Percentiles rank a stretch among this genome's conserved stretches.
phyloP scores from a whole-genome alignment of 352 stramenopile species.

The Globisporangium viniferum region DNA sequence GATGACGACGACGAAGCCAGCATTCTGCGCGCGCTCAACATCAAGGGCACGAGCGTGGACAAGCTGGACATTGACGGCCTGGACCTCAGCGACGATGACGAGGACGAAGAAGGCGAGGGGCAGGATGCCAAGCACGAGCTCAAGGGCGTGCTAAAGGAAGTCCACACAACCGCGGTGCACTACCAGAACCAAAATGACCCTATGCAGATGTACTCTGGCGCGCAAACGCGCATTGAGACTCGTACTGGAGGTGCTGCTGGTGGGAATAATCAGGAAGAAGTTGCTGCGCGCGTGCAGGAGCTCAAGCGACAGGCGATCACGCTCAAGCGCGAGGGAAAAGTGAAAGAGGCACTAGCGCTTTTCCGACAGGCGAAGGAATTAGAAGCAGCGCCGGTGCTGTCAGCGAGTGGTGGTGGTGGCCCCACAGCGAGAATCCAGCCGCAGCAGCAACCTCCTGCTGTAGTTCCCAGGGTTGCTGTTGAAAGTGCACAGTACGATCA shows the following conservation, averaged over 20 bases:
- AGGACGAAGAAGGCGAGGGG: constrained; percentile 19
- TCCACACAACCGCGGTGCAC: constrained; percentile 27
- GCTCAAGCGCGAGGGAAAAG: constrained; percentile 52
- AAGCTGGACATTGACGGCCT: constrained; percentile 27
- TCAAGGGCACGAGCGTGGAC: constrained; percentile 22
- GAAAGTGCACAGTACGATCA: constrained; percentile 18
- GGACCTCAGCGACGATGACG: constrained; percentile 18
- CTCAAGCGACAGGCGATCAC: constrained; percentile 55
- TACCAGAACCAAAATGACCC: constrained; percentile 22
- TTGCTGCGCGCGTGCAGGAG: constrained; percentile 27
- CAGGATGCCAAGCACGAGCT: constrained; percentile 32
- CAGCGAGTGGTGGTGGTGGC: not conserved
- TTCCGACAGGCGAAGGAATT: constrained; percentile 62
- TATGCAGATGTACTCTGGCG: not conserved
- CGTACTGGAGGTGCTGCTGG: not conserved
- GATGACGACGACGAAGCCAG: constrained; percentile 65
- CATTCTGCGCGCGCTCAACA: constrained; percentile 51
- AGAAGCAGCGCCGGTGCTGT: constrained; percentile 19
- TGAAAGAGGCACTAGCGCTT: constrained; percentile 49
- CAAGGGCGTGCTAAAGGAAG: constrained; percentile 31
- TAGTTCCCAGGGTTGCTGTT: not conserved
- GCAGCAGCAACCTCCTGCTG: not conserved
- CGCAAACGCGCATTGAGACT: not conserved
- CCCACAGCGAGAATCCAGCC: not conserved
- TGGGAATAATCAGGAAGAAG: constrained; percentile 3